These are phyloP conservation scores for Cornus controversa DNA, from an alignment of 148 eudicot genomes.

Conservation along the genomic window DNA sequence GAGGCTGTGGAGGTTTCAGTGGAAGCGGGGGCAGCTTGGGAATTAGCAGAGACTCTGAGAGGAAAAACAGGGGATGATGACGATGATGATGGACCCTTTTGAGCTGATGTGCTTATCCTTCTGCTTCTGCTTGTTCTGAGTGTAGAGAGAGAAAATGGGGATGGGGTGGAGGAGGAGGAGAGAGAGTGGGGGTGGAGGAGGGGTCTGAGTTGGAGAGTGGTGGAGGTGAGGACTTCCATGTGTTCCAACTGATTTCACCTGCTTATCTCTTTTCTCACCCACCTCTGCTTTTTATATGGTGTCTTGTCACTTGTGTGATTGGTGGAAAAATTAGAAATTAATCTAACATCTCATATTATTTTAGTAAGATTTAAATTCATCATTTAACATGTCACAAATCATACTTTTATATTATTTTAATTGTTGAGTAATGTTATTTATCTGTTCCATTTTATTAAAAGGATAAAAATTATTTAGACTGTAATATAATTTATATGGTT, in stretches of 20 bases:
- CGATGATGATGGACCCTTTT: not conserved
- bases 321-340: no score
- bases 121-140: not conserved
- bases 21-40: slow-evolving; percentile 57
- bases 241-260: not conserved
- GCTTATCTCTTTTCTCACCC: slow-evolving; percentile 1
- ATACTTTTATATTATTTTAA: no score
- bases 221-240: slow-evolving; percentile 38
- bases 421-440: no score
- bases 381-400: no score
- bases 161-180: slow-evolving; percentile 8
- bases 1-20: slow-evolving; percentile 20
- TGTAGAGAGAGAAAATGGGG: slow-evolving; percentile 12
- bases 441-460: no score
- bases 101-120: not conserved
- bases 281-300: slow-evolving; percentile 2
- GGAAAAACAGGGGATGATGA: slow-evolving; percentile 6
- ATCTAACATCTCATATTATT: no score
- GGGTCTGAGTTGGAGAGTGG: slow-evolving; percentile 18
- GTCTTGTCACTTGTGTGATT: not conserved
- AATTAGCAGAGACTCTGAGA: slow-evolving; percentile 41
- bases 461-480: no score
- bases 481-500: no score
- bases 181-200: slow-evolving; percentile 1
- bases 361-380: no score